Evolutionary conservation across 257 asterid genomes (phyloP), one percentile per base, ranked within the genome.

Genomic region (Scutellaria baicalensis): DNA sequence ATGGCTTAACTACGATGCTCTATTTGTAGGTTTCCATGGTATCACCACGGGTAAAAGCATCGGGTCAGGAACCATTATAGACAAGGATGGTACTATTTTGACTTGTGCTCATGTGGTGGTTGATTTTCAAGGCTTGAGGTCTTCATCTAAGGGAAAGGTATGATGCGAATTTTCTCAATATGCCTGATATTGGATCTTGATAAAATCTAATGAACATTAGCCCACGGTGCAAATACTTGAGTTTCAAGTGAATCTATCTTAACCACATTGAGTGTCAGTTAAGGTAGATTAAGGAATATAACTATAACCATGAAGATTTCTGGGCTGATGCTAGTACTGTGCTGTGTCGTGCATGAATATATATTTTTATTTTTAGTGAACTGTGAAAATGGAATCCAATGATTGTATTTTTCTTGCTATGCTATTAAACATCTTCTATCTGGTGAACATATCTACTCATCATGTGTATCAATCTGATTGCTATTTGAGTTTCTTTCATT

Each of bases 71-170:
- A 89, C 97, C 17, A 92, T 92, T 40, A 87, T 89, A 64, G 82
- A 86, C 33, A 86, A 89, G 59, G 92, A 89, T 80, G 97, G 97
- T 50, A 87, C 95, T 38, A 89, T 92, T 68, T 84, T 92, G 85
- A 92, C 97, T 50, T 92, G 97, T 83, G 97, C 97, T 38, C 97
- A 92, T 75, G 85, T 82, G 51, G 89, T 88, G 75, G 86, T 77
- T 71, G 85, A 84, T 77, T 83, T 80, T 66, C 91, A 81, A 78
- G 85, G 89, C 70, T 23, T 78, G 75, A 77, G 79, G 61, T 73
- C 86, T 64, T 68, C 82, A 69, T 80, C 95, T 43, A 84, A 80
- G 79, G 90, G 85, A 73, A 84, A 83, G 88, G 95, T 83, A 56
- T 61, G 82, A 36, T 31, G 12, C 14, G 36, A 50, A 44, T 61